Evolutionary conservation across 257 asterid species (phyloP).

Genomic region (Solanum ossicruentum): DNA sequence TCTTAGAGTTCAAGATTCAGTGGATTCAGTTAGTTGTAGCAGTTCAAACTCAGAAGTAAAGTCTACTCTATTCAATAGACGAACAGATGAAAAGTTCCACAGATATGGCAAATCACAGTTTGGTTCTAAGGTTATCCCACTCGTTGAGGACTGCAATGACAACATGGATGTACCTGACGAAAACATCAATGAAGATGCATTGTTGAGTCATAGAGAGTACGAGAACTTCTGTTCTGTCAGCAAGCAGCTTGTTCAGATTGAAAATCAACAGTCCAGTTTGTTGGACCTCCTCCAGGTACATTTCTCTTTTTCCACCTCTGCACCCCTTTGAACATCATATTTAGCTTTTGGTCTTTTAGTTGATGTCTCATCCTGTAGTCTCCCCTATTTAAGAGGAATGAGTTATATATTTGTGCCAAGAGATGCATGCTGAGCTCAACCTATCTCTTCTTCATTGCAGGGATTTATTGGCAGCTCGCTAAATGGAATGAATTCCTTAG

Average conservation of each 20-base stretch:
- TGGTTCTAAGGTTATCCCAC: conserved; percentile 49
- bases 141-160: conserved; percentile 11
- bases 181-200: not conserved
- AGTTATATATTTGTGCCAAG: not conserved
- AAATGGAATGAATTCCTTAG: conserved; percentile 60
- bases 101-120: conserved; percentile 1
- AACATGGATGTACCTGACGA: not conserved
- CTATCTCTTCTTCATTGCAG: conserved; percentile 22
- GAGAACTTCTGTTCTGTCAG: conserved; percentile 55
- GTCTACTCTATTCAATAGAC: not conserved
- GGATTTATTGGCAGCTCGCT: conserved; percentile 70
- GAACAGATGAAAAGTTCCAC: not conserved
- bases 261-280: conserved; percentile 66
- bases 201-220: conserved; percentile 31
- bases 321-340: not conserved
- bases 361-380: not conserved
- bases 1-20: not conserved
- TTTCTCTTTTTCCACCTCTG: not conserved
- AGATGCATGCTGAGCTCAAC: not conserved
- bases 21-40: conserved; percentile 1
- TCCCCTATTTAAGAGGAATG: not conserved
- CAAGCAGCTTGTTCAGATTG: conserved; percentile 62
- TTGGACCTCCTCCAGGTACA: conserved; percentile 75
- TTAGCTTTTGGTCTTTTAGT: not conserved
- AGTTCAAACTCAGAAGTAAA: conserved; percentile 5